A percentile compares a stretch with the other conserved stretches of the same genome.
Conservation (phyloP, 2,329 filamentous ascomycete species). For the Nemania sp. region DNA sequence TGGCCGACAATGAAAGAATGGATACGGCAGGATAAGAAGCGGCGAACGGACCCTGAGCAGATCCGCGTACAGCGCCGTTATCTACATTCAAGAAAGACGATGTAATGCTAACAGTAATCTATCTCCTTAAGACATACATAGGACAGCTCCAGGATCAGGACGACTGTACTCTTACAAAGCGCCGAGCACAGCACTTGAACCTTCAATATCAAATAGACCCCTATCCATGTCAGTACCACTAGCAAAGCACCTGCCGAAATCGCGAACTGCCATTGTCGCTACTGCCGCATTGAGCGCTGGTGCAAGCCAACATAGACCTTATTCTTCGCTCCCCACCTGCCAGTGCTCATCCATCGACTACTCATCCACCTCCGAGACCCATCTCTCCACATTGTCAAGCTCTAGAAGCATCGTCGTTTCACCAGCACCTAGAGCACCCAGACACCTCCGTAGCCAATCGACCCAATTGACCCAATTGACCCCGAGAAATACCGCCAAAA, state of each 20-base stretch:
- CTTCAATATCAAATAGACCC: slow-evolving; percentile 1
- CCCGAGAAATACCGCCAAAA: slow-evolving; percentile 35
- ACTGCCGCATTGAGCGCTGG: slow-evolving; percentile 24
- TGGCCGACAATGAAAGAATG: no score
- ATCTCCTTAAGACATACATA: no score
- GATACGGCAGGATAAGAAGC: no score
- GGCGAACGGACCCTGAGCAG: no score
- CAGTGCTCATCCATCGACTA: background rate
- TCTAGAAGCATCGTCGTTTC: slow-evolving; percentile 22
- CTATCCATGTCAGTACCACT: slow-evolving; percentile 6
- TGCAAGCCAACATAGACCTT: slow-evolving; percentile 18
- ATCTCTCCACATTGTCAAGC: slow-evolving; percentile 13
- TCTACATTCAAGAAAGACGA: no score
- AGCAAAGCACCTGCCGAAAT: slow-evolving; percentile 19
- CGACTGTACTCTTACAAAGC: no score
- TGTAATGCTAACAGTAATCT: no score
- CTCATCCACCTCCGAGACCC: slow-evolving; percentile 2
- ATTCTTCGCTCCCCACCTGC: slow-evolving; percentile 16
- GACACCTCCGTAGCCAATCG: background rate
- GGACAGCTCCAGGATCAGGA: no score
- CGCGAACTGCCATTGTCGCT: slow-evolving; percentile 9
- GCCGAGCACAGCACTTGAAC: no score
- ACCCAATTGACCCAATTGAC: background rate
- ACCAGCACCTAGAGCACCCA: no score
- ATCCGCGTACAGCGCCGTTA: no score